Evolutionary conservation across 257 asterid genomes (phyloP).

Genomic region (Solanum pinnatisectum): DNA sequence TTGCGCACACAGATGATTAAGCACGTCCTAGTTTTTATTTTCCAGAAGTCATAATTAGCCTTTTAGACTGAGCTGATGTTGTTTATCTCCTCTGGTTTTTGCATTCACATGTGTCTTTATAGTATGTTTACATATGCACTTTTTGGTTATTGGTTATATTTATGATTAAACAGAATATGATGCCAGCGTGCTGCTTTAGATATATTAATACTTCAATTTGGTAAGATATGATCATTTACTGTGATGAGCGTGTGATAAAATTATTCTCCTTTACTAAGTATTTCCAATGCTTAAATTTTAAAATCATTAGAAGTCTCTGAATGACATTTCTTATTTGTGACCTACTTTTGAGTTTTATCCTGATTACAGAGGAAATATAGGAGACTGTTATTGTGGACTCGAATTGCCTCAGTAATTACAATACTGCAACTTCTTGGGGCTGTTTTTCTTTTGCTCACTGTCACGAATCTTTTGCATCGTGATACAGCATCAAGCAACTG

Average conservation of each 20-base stretch:
- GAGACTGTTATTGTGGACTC: constrained; percentile 17
- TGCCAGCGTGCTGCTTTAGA: neutral
- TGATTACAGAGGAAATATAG: constrained; percentile 9
- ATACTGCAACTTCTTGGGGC: constrained; percentile 15
- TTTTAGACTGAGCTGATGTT: neutral
- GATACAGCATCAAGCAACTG: constrained; percentile 9
- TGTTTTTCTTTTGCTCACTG: constrained; percentile 5
- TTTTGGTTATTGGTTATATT: neutral
- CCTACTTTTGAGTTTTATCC: neutral
- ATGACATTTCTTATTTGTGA: neutral
- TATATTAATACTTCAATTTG: neutral
- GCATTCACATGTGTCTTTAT: neutral
- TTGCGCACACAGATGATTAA: neutral
- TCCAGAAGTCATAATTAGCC: neutral
- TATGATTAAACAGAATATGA: neutral
- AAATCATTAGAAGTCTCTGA: neutral
- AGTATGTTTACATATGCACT: neutral
- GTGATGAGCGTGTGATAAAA: neutral
- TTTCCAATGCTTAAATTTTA: neutral
- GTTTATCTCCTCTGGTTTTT: neutral
- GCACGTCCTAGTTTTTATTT: neutral
- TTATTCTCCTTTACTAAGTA: neutral
- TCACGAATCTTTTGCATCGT: neutral
- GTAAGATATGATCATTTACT: neutral
- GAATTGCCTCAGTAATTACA: constrained; percentile 15